phyloP scores from a whole-genome alignment of 371 early-diverging fungal genomes.

The Mortierella polycephala region DNA sequence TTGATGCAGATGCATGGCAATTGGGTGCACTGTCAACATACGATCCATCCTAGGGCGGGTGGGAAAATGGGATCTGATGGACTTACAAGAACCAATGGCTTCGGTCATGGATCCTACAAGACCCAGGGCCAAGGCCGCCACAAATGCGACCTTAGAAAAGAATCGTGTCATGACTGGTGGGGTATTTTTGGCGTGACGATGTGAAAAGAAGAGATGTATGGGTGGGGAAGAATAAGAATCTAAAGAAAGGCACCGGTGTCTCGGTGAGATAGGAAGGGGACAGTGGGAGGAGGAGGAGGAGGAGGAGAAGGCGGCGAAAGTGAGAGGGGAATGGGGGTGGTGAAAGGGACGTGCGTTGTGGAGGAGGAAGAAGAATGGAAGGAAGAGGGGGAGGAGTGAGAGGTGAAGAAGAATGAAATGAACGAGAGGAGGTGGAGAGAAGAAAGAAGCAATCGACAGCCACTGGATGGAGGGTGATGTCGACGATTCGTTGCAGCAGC shows the following conservation, averaged over 20 bases:
- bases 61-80: not conserved
- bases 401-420: not conserved
- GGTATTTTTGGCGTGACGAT: not conserved
- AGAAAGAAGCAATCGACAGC: slow-evolving; percentile 1
- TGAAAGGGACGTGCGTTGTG: too few species aligned
- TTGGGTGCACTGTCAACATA: too few species aligned
- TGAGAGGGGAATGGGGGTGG: not conserved
- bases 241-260: slow-evolving; percentile 21
- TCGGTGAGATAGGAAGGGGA: slow-evolving; percentile 32
- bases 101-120: slow-evolving; percentile 28
- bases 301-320: not conserved
- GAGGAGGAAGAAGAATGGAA: too few species aligned
- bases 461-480: not conserved
- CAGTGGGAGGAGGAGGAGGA: not conserved
- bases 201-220: not conserved
- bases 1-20: too few species aligned
- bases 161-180: slow-evolving; percentile 19
- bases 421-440: not conserved
- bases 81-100: slow-evolving; percentile 34
- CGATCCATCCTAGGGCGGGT: too few species aligned
- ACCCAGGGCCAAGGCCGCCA: slow-evolving; percentile 37
- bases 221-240: not conserved
- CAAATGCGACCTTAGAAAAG: slow-evolving; percentile 26
- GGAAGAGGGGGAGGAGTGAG: too few species aligned
- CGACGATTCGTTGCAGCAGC: too few species aligned